Conservation (phyloP, 768 basidiomycete genomes). For the Tricholoma terreum region DNA sequence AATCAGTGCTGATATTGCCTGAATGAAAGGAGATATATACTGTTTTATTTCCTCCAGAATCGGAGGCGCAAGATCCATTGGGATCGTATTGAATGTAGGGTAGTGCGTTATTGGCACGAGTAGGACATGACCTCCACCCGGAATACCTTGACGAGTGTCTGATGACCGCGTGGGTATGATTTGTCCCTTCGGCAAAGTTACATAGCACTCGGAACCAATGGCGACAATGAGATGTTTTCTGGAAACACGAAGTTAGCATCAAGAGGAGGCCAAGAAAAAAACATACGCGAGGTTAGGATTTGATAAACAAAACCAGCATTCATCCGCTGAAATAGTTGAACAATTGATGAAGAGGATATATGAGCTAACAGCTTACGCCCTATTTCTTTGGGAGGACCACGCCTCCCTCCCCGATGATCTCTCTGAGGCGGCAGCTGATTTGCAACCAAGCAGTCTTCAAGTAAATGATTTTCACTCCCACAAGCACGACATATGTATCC, state of each 20-base stretch:
- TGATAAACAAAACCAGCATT: conserved; percentile 98
- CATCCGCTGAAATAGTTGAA: conserved; percentile 56
- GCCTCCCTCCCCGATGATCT: conserved; percentile 42
- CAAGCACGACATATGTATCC: conserved; percentile 93
- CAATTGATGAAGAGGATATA: background rate
- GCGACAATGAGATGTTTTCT: conserved; percentile 96
- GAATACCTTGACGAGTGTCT: conserved; percentile 53
- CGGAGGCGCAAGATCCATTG: conserved; percentile 68
- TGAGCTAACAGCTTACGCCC: conserved; percentile 51
- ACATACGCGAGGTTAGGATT: conserved; percentile 86
- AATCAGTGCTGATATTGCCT: conserved; percentile 3
- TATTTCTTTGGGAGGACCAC: conserved; percentile 72
- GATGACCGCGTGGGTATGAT: conserved; percentile 77
- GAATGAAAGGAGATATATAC: conserved; percentile 34
- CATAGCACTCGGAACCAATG: conserved; percentile 90
- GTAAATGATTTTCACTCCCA: conserved; percentile 79
- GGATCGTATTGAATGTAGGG: conserved; percentile 81
- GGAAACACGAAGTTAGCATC: conserved; percentile 9
- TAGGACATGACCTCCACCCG: conserved; percentile 94
- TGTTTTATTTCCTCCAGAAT: conserved; percentile 80
- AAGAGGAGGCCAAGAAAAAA: background rate
- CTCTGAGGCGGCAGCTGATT: conserved; percentile 44
- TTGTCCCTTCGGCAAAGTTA: conserved; percentile 96
- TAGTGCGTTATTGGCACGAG: conserved; percentile 94
- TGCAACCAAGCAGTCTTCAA: conserved; percentile 81